Conservation (phyloP, 495 filamentous ascomycete genomes). For the Bryoglossum gracile region DNA sequence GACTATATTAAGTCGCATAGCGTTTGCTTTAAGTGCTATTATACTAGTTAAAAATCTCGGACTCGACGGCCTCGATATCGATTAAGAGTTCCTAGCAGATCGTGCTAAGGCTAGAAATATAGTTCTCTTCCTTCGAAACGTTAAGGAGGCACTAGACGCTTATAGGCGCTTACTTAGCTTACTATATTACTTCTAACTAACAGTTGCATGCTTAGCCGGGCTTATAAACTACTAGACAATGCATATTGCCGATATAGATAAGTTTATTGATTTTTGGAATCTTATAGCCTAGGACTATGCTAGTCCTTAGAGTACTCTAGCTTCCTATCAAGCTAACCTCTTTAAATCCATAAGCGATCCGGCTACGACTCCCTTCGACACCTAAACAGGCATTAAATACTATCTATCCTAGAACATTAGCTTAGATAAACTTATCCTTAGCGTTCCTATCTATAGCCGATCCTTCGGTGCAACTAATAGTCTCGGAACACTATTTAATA, state of each 20-base stretch:
- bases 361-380: conserved; percentile 57
- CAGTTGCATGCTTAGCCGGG: conserved; percentile 58
- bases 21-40: conserved; percentile 60
- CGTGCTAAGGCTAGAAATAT: conserved; percentile 57
- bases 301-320: conserved; percentile 58
- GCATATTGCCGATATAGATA: conserved; percentile 60
- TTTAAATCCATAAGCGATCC: conserved; percentile 46
- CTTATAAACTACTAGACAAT: conserved; percentile 62
- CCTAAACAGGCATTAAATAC: conserved; percentile 55
- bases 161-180: conserved; percentile 42
- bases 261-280: conserved; percentile 77
- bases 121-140: conserved; percentile 61
- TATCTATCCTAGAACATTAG: conserved; percentile 59
- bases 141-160: conserved; percentile 55
- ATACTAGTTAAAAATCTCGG: conserved; percentile 57
- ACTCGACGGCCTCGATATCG: conserved; percentile 51
- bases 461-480: conserved; percentile 67
- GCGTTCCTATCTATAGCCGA: conserved; percentile 82
- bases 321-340: conserved; percentile 74
- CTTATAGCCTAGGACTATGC: conserved; percentile 76
- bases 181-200: conserved; percentile 59
- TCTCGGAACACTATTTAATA: conserved; percentile 57
- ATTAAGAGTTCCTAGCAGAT: conserved; percentile 55
- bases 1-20: conserved; percentile 43
- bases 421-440: conserved; percentile 65